Conservation (phyloP, 768 basidiomycete species). For the Boletus huronensis region DNA sequence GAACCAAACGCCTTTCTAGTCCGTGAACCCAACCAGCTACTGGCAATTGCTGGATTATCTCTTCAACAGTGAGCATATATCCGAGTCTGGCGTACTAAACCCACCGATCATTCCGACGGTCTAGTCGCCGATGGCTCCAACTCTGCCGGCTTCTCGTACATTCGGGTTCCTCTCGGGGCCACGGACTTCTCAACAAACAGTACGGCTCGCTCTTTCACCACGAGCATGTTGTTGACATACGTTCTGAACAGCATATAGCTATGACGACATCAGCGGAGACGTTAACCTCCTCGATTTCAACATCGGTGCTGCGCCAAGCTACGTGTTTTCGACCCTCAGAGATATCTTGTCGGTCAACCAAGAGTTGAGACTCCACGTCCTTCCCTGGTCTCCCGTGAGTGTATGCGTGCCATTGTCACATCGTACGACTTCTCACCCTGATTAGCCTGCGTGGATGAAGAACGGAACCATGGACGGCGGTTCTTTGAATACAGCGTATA, state of each 20-base stretch:
- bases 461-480: slow-evolving; percentile 66
- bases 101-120: not conserved
- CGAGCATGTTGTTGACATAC: slow-evolving; percentile 2
- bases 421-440: not conserved
- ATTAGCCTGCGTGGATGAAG: slow-evolving; percentile 80
- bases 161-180: slow-evolving; percentile 69
- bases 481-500: slow-evolving; percentile 47
- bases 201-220: slow-evolving; percentile 25
- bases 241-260: slow-evolving; percentile 51
- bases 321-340: slow-evolving; percentile 57
- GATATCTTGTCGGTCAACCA: slow-evolving; percentile 63
- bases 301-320: slow-evolving; percentile 54
- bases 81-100: not conserved
- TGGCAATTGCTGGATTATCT: slow-evolving; percentile 54
- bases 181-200: slow-evolving; percentile 65
- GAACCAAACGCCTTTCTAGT: slow-evolving; percentile 31
- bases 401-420: too few relatives aligned
- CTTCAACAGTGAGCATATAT: slow-evolving; percentile 39
- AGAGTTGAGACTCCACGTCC: slow-evolving; percentile 49
- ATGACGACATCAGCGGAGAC: slow-evolving; percentile 62
- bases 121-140: slow-evolving; percentile 55
- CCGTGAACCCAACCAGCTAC: slow-evolving; percentile 52
- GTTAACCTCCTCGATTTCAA: slow-evolving; percentile 56
- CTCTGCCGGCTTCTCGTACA: slow-evolving; percentile 64
- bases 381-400: slow-evolving; percentile 76